Base-by-base conservation (phyloP, 108 stramenopile species). In the Pseudonitzschia multiseries region DNA sequence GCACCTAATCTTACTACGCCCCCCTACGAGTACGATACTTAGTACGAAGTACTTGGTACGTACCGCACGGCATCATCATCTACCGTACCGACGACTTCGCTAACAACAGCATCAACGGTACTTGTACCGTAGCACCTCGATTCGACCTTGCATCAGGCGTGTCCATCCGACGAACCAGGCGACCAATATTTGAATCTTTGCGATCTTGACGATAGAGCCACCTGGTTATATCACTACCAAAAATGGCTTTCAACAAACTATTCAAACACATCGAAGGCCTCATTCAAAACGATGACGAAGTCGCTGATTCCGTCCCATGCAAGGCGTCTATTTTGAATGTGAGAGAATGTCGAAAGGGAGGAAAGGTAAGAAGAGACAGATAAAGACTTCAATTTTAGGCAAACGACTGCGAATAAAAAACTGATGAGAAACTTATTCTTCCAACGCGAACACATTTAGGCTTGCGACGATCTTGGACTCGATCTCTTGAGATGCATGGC, bases 401-500 rank as follows among this genome's bases (percentile, higher is more conserved):
- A 51, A 5, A 36, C 4, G 6, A 36, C 6, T 36, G 36, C 36
- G 4, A 36, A 36, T 6, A 36, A 36, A 36, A 6, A 36, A 36
- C 36, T 36, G 50, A 51, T n/a, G 20, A n/a, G 4, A 10, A 4
- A 17, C n/a, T n/a, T n/a, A n/a, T 51, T 51, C 50, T 10, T 17
- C 50, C 20, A 10, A 40, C 13, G 20, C 33, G 62, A 32, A 32
- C 36, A 28, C 20, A 72, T 63, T 63, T 56, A 78, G 77, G 67
- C 71, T 61, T 78, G 77, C 36, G 52, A 78, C 40, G 77, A 62
- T 26, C 57, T 78, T 43, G 69, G 70, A 21, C 67, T 78, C 57
- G 77, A 78, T 60, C 67, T 78, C 52, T 57, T 78, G 71, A 59
- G 69, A 44, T 78, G 77, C 59, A 70, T 78, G 77, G 77, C 71